These are phyloP conservation scores for Dothidotthia symphoricarpi DNA, from an alignment of 2,329 filamentous ascomycete species.

Conservation along the genomic window DNA sequence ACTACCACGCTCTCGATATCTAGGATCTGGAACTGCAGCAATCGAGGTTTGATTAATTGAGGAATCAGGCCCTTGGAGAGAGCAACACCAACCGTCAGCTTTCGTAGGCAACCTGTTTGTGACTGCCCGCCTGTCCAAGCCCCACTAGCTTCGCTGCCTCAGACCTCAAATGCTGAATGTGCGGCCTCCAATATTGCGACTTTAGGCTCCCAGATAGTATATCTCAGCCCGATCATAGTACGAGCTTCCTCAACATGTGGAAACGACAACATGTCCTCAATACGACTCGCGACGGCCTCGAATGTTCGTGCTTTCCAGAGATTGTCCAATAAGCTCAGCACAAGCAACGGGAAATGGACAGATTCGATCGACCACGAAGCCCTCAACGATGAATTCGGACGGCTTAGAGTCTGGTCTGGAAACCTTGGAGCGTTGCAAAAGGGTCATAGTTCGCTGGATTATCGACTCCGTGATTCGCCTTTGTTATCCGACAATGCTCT, in stretches of 20 bases:
- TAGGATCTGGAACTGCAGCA: no score
- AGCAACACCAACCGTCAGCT: not conserved
- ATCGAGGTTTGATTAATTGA: no score
- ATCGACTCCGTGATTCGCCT: conserved; percentile 39
- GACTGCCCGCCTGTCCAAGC: conserved; percentile 5
- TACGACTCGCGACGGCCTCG: conserved; percentile 32
- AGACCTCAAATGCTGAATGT: conserved; percentile 1
- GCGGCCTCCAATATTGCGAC: conserved; percentile 1
- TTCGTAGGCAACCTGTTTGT: conserved; percentile 1
- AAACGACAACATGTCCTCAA: conserved; percentile 16
- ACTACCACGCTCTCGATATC: no score
- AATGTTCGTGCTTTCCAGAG: conserved; percentile 33
- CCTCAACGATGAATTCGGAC: conserved; percentile 39
- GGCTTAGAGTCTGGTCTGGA: conserved; percentile 38
- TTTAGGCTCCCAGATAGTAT: conserved; percentile 2
- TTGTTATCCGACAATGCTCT: conserved; percentile 34
- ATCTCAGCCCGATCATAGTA: conserved; percentile 2
- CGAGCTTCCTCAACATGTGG: conserved; percentile 11
- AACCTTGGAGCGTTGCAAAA: conserved; percentile 40
- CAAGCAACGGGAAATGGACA: conserved; percentile 11
- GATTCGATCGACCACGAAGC: conserved; percentile 26
- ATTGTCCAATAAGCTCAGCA: conserved; percentile 20
- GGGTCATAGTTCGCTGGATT: conserved; percentile 40
- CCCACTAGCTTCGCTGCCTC: conserved; percentile 6
- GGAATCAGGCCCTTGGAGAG: no score